Evolutionary conservation across 2,329 filamentous ascomycete species (phyloP).

Genomic region (Beauveria caledonica): DNA sequence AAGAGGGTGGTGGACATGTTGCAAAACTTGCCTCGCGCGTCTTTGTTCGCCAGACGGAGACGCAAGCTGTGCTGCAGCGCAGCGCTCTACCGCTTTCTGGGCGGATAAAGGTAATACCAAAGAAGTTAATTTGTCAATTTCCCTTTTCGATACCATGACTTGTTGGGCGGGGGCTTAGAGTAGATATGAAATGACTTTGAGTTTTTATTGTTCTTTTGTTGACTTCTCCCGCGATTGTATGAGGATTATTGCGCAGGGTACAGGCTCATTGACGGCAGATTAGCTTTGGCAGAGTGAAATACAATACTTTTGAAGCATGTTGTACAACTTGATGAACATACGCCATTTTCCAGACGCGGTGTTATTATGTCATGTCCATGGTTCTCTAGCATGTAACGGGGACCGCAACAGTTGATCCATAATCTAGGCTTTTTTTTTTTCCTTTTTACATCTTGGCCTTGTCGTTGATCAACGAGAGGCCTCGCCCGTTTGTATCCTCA

Average conservation of each 20-base stretch:
- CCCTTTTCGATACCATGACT: slow-evolving; percentile 31
- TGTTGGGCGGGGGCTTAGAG: slow-evolving; percentile 23
- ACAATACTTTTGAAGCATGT: not conserved
- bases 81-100: not conserved
- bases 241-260: not conserved
- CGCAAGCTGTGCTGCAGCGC: not conserved
- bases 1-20: not conserved
- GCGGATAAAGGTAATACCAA: not conserved
- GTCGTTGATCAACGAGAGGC: slow-evolving; percentile 38
- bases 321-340: no score
- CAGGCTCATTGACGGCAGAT: not conserved
- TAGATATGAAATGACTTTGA: slow-evolving; percentile 19
- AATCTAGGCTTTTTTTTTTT: not conserved
- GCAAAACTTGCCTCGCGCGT: not conserved
- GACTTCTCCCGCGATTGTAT: not conserved
- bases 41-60: not conserved
- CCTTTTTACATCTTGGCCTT: slow-evolving; percentile 25
- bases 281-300: not conserved
- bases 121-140: slow-evolving; percentile 13
- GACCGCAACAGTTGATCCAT: no score
- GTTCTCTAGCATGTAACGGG: not conserved
- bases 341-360: no score
- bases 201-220: not conserved
- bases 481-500: slow-evolving; percentile 50
- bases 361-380: not conserved